Conservation (phyloP, 208 protist species). For the Acanthamoeba culbertsoni region DNA sequence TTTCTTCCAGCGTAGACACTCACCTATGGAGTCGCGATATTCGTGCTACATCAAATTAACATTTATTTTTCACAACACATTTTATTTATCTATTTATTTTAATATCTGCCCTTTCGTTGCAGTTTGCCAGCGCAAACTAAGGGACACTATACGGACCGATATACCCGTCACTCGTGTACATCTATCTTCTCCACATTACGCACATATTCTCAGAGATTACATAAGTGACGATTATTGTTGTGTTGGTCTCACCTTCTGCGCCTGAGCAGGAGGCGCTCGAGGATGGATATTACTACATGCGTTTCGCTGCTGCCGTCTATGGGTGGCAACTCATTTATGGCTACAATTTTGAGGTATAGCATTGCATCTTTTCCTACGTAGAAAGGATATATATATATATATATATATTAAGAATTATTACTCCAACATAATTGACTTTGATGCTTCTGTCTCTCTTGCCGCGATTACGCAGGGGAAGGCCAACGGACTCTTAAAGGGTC, state of each 20-base stretch:
- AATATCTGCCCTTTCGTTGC: too few relatives aligned
- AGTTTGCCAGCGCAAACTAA: slow-evolving; percentile 18
- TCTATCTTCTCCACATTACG: neutral
- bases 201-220: neutral
- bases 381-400: too few relatives aligned
- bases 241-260: neutral
- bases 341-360: slow-evolving; percentile 33
- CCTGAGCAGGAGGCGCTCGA: slow-evolving; percentile 10
- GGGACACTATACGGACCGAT: neutral
- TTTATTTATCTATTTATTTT: too few relatives aligned
- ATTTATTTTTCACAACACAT: too few relatives aligned
- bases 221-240: neutral
- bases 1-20: too few relatives aligned
- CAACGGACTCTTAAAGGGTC: slow-evolving; percentile 24
- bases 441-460: too few relatives aligned
- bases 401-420: too few relatives aligned
- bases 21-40: too few relatives aligned
- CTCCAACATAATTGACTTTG: too few relatives aligned
- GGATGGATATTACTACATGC: slow-evolving; percentile 52
- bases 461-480: neutral
- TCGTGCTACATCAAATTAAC: too few relatives aligned
- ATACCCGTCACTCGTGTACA: neutral
- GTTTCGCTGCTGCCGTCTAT: slow-evolving; percentile 37
- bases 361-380: neutral
- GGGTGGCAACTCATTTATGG: slow-evolving; percentile 47